Evolutionary conservation across 495 filamentous ascomycete genomes (phyloP), one percentile per base, ranked within the genome.

Genomic region (Hypoxylon trugodes): DNA sequence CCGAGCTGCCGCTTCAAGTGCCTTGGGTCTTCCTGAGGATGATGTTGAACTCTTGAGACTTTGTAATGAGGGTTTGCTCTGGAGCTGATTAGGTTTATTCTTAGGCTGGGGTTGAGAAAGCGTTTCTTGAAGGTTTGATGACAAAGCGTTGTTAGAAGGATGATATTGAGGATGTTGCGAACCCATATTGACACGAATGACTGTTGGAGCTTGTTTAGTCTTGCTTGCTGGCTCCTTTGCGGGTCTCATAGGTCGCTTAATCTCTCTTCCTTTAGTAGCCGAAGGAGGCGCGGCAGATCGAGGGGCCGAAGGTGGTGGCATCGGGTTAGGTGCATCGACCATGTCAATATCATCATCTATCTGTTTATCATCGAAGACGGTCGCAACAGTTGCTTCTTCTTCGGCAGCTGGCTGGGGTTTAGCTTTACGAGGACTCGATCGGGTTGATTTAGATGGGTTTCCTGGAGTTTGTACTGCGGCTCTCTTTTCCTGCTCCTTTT

Each of bases 121-220:
- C 6, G 87, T 83, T 12, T 92, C 89, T 25, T 86, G 82, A 6
- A 84, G 74, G 21, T 73, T 83, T n/a, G 86, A 82, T 18, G 84
- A 76, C 5, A 88, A 72, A 3, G 83, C 75, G 36, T 77, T 76
- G 13, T 85, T 88, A 4, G 85, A 81, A 22, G 90, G 75, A 24
- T 88, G 85, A 33, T 87, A 87, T 24, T 80, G 74, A 24, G 76
- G 68, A 32, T 79, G 75, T 25, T 86, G 86, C 33, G 91, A 89
- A 18, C 87, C 88, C 33, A 87, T 88, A 35, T 90, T 88, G 22
- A 96, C 87, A 25, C 89, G 85, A 60, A 97, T 94, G 1, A 90
- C 84, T 2, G 92, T 90, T 1, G 90, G 90, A 13, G 87, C 89
- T 9, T 90, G 90, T 69, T 88, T 90, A 1, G 84, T 71, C 68